Percentiles rank a stretch among this genome's conserved stretches.
Evolutionary conservation across 2,329 filamentous ascomycete genomes (phyloP).

Genomic region (Cladosporium velox): DNA sequence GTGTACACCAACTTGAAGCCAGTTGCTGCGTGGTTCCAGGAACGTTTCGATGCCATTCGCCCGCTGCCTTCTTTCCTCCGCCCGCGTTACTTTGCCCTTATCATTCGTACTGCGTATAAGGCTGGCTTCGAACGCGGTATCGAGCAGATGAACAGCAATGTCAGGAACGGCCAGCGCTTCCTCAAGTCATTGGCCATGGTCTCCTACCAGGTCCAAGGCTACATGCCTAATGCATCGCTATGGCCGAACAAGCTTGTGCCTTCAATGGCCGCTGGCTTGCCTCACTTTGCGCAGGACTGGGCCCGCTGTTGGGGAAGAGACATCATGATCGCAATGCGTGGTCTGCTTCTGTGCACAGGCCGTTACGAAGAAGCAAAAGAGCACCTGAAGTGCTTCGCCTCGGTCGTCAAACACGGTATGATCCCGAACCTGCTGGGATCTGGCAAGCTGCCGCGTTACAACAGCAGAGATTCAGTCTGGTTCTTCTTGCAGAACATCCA

Average conservation of each 20-base stretch:
- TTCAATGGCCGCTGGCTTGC: constrained; percentile 85
- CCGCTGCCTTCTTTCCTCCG: constrained; percentile 84
- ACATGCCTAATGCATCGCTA: constrained; percentile 85
- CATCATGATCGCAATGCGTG: constrained; percentile 92
- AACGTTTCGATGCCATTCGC: constrained; percentile 83
- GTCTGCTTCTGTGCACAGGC: constrained; percentile 86
- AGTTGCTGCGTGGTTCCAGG: constrained; percentile 75
- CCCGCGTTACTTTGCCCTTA: constrained; percentile 88
- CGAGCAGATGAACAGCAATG: constrained; percentile 74
- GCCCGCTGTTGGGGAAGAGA: constrained; percentile 96
- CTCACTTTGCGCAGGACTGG: constrained; percentile 93
- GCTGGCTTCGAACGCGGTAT: constrained; percentile 78
- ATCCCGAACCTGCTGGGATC: constrained; percentile 91
- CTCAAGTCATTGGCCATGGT: constrained; percentile 86
- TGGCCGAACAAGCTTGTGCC: constrained; percentile 84
- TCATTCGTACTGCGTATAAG: constrained; percentile 83
- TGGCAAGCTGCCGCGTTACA: constrained; percentile 85
- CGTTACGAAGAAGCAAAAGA: constrained; percentile 87
- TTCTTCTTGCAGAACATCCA: constrained; percentile 97
- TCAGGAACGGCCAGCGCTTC: constrained; percentile 83
- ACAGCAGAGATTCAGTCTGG: constrained; percentile 95
- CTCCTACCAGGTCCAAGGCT: constrained; percentile 85
- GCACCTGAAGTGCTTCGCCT: constrained; percentile 92
- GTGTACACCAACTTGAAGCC: constrained; percentile 62
- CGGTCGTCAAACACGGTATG: constrained; percentile 97